Conservation (phyloP, 2,329 filamentous ascomycete species). For the Dactylellina parvicollis region DNA sequence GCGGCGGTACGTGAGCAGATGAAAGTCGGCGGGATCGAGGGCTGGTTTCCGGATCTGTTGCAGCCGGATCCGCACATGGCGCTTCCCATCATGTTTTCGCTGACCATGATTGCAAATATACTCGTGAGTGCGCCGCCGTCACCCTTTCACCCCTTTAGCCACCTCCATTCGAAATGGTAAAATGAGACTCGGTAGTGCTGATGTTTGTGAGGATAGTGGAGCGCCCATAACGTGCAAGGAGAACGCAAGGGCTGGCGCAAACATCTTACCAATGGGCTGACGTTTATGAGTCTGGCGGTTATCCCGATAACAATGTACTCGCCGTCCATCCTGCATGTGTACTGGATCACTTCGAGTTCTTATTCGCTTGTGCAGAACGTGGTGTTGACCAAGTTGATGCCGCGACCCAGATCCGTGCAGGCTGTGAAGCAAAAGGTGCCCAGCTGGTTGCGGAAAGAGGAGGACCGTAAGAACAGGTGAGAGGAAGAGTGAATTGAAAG, state of each 20-base stretch:
- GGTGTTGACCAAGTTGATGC: conserved; percentile 5
- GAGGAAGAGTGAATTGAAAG: not conserved
- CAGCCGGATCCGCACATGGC: conserved; percentile 54
- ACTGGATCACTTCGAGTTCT: conserved; percentile 39
- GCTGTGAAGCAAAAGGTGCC: conserved; percentile 18
- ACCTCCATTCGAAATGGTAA: not conserved
- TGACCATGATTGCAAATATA: conserved; percentile 56
- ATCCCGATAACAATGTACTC: conserved; percentile 42
- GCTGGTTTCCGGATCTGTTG: conserved; percentile 56
- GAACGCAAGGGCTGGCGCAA: conserved; percentile 36
- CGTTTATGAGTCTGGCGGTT: conserved; percentile 13
- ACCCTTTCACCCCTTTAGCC: not conserved
- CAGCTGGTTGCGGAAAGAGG: conserved; percentile 29
- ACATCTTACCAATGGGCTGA: conserved; percentile 16
- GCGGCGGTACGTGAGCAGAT: conserved; percentile 25
- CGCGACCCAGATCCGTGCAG: conserved; percentile 9
- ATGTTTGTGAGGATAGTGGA: no score
- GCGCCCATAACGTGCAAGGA: not conserved
- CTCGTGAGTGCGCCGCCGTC: conserved; percentile 1
- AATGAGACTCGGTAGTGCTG: not conserved
- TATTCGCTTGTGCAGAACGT: conserved; percentile 45
- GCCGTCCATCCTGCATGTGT: conserved; percentile 28
- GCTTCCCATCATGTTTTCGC: conserved; percentile 55
- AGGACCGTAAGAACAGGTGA: not conserved
- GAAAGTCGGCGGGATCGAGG: conserved; percentile 35